Evolutionary conservation across 108 stramenopile species (phyloP).

Genomic region (Cylindrotheca fusiformis): DNA sequence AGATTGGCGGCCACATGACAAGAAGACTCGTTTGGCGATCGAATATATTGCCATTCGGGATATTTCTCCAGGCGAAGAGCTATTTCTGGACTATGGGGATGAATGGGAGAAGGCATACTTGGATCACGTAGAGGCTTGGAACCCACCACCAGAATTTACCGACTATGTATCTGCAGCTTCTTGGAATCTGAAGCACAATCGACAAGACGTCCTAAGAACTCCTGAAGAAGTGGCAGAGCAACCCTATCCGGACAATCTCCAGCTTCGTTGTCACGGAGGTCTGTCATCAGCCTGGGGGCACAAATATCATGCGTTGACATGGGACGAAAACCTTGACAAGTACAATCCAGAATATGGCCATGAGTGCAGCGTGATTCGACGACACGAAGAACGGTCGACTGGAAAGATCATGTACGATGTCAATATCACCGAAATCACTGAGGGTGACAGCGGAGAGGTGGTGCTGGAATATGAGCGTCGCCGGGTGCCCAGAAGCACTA

Average conservation of each 20-base stretch:
- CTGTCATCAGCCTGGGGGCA: constrained; percentile 16
- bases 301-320: constrained; percentile 17
- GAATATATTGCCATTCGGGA: constrained; percentile 54
- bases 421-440: background rate
- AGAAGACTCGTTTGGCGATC: constrained; percentile 31
- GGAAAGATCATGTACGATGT: constrained; percentile 13
- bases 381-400: constrained; percentile 1
- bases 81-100: constrained; percentile 64
- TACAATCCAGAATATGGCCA: constrained; percentile 16
- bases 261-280: constrained; percentile 29
- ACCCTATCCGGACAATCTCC: constrained; percentile 27
- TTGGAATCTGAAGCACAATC: constrained; percentile 28
- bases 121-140: constrained; percentile 40
- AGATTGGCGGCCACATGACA: constrained; percentile 15
- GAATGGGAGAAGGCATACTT: constrained; percentile 59
- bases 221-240: constrained; percentile 19
- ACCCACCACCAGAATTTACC: background rate
- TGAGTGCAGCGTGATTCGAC: constrained; percentile 26
- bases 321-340: constrained; percentile 7
- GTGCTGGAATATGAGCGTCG: constrained; percentile 5
- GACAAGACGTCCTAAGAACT: constrained; percentile 27
- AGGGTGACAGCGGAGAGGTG: constrained; percentile 13
- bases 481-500: constrained; percentile 34
- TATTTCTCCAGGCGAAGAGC: constrained; percentile 59
- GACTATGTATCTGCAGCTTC: constrained; percentile 28